These are phyloP conservation scores for Claviceps sp. DNA, from an alignment of 2,329 filamentous ascomycete species.

Conservation along the genomic window DNA sequence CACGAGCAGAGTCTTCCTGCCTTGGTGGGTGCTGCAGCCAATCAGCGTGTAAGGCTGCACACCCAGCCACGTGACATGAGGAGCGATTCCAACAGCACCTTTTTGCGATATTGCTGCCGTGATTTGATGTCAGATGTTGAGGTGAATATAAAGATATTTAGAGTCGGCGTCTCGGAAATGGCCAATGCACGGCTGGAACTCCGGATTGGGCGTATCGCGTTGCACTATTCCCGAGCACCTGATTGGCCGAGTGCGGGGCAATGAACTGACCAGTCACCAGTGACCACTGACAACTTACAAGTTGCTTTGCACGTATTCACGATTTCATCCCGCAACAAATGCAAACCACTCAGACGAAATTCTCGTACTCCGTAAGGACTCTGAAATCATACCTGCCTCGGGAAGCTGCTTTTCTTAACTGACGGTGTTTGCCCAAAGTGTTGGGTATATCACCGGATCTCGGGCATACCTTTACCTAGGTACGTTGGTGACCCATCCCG, in stretches of 20 bases:
- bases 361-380: no score
- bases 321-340: not conserved
- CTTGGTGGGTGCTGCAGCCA: no score
- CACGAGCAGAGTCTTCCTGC: no score
- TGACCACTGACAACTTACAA: not conserved
- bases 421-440: not conserved
- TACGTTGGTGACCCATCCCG: conserved; percentile 7
- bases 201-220: not conserved
- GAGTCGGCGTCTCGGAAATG: not conserved
- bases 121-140: no score
- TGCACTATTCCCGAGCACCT: not conserved
- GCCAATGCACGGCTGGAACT: not conserved
- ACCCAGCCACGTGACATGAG: no score
- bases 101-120: no score
- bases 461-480: not conserved
- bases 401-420: no score
- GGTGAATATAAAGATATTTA: not conserved
- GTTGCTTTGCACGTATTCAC: not conserved
- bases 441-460: not conserved
- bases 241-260: not conserved
- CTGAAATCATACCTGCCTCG: no score
- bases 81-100: no score
- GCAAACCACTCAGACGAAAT: not conserved
- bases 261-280: no score
- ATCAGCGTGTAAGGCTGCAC: no score